Percentiles rank a stretch among this genome's conserved stretches.
phyloP scores from a whole-genome alignment of 2,329 filamentous ascomycete genomes.

The Paracoccidioides brasiliensis region DNA sequence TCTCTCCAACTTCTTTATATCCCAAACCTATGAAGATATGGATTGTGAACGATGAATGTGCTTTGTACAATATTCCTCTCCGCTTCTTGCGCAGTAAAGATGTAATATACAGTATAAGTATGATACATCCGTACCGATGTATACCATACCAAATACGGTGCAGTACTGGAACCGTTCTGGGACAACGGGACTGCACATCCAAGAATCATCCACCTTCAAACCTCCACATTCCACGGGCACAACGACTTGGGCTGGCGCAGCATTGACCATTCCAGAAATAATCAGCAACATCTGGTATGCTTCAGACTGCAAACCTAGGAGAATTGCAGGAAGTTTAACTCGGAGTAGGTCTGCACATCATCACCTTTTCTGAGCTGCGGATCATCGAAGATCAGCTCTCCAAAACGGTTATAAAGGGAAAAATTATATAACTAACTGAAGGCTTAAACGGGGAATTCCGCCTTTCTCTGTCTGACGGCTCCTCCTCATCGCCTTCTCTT shows the following conservation, averaged over 20 bases:
- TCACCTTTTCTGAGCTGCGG: background rate
- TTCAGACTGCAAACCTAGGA: constrained; percentile 4
- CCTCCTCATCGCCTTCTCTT: background rate
- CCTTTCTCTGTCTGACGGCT: background rate
- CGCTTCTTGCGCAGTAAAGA: too few relatives aligned
- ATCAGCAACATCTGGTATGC: background rate
- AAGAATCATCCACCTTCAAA: background rate
- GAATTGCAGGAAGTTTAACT: constrained; percentile 11
- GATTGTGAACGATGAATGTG: too few relatives aligned
- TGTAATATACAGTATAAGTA: too few relatives aligned
- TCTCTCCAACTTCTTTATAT: too few relatives aligned
- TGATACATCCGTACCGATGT: too few relatives aligned
- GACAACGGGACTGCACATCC: background rate
- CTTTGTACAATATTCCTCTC: too few relatives aligned
- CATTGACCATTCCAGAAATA: background rate
- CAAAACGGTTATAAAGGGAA: too few relatives aligned
- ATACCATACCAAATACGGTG: too few relatives aligned
- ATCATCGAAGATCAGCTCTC: too few relatives aligned
- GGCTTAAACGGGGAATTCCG: background rate
- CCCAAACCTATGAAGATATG: too few relatives aligned
- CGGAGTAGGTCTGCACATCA: background rate
- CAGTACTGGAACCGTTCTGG: too few relatives aligned
- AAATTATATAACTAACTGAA: background rate
- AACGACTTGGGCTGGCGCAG: background rate
- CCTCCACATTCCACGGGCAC: background rate